Conservation (phyloP, 2,329 filamentous ascomycete species). For the Xenoacremonium recifei region DNA sequence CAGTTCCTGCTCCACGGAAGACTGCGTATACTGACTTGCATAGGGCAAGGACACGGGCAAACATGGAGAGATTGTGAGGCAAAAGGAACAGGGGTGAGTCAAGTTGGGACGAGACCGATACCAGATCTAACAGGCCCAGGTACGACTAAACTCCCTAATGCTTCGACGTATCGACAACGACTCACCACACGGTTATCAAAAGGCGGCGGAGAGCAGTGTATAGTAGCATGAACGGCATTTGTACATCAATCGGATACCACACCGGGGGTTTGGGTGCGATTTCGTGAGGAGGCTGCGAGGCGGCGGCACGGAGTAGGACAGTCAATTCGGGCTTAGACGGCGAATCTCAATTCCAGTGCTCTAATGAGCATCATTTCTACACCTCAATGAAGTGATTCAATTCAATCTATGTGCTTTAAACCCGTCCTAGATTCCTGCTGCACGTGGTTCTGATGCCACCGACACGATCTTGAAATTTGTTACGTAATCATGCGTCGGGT, state of each 20-base stretch:
- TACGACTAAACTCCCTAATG: conserved; percentile 16
- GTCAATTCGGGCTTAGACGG: conserved; percentile 18
- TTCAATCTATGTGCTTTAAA: not conserved
- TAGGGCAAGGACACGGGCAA: conserved; percentile 69
- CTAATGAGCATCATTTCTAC: no score
- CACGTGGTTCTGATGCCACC: no score
- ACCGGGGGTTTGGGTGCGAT: conserved; percentile 10
- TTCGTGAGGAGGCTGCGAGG: conserved; percentile 7
- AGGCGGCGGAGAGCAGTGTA: conserved; percentile 23
- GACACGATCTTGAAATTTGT: no score
- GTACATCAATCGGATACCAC: conserved; percentile 29
- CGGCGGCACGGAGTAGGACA: conserved; percentile 5
- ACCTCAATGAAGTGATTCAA: not conserved
- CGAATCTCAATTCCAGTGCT: conserved; percentile 20
- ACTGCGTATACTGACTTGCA: conserved; percentile 19
- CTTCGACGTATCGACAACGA: conserved; percentile 6
- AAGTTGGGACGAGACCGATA: conserved; percentile 1
- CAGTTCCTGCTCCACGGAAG: not conserved
- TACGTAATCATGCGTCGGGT: no score
- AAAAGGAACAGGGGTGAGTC: conserved; percentile 76
- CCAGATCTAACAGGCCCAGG: conserved; percentile 8
- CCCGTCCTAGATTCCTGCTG: no score
- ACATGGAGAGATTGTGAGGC: conserved; percentile 66
- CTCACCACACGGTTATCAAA: no score
- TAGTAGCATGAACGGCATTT: conserved; percentile 23